Evolutionary conservation across 441 rosid genomes (phyloP).

Genomic region (Pelargonium australe): DNA sequence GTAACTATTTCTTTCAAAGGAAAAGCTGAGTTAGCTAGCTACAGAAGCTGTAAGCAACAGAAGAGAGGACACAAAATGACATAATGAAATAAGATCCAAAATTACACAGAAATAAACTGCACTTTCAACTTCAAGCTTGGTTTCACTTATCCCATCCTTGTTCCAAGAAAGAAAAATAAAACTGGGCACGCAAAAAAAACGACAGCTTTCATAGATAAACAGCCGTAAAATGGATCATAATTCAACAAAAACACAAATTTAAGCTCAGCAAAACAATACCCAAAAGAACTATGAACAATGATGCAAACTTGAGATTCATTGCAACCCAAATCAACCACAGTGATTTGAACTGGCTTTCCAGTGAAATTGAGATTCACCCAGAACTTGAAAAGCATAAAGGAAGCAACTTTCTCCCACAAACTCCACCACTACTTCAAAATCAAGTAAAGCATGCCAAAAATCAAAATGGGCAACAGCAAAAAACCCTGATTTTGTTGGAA

Average conservation of each 20-base stretch:
- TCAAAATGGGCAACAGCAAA: slow-evolving; percentile 20
- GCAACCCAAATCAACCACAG: not conserved
- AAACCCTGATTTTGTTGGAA: slow-evolving; percentile 10
- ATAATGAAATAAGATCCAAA: not conserved
- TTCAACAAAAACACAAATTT: not conserved
- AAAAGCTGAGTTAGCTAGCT: not conserved
- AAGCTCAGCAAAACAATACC: not conserved
- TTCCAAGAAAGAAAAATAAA: not conserved
- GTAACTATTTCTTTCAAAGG: not conserved
- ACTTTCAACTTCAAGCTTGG: not conserved
- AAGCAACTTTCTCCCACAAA: not conserved
- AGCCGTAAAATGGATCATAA: not conserved
- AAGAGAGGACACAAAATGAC: slow-evolving; percentile 1
- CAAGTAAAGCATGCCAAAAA: not conserved
- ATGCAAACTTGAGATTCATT: not conserved
- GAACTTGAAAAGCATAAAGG: not conserved
- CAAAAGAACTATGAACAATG: not conserved
- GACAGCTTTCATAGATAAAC: not conserved
- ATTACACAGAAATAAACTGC: not conserved
- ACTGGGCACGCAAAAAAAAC: not conserved
- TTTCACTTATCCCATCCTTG: not conserved
- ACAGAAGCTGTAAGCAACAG: too few species aligned
- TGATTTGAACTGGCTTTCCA: slow-evolving; percentile 1
- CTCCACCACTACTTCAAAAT: not conserved
- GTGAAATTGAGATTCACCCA: not conserved